Conservation (phyloP, 2,329 filamentous ascomycete species). For the Esteya vermicola region DNA sequence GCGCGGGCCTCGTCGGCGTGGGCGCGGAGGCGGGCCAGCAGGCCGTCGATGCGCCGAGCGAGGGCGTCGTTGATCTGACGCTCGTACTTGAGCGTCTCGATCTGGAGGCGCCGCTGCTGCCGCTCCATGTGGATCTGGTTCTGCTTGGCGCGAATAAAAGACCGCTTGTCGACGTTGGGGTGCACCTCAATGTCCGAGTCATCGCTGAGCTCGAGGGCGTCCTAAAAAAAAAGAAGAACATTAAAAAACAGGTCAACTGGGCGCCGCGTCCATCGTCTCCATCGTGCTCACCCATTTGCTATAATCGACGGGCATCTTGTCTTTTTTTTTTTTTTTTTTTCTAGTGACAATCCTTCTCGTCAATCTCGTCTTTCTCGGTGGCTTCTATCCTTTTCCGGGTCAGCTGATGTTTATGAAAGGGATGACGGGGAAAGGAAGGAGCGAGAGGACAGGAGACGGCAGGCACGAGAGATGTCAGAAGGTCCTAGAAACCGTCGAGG, state of each 20-base stretch:
- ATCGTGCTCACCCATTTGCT: slow-evolving; percentile 48
- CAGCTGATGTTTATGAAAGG: no score
- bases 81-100: slow-evolving; percentile 85
- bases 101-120: slow-evolving; percentile 71
- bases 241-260: background rate
- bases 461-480: background rate
- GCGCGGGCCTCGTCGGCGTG: slow-evolving; percentile 55
- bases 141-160: slow-evolving; percentile 97
- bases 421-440: no score
- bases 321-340: background rate
- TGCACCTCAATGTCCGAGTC: slow-evolving; percentile 98
- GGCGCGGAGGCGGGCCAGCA: slow-evolving; percentile 60
- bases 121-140: slow-evolving; percentile 91
- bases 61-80: slow-evolving; percentile 86
- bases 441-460: no score
- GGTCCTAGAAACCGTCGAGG: slow-evolving; percentile 4
- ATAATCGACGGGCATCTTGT: slow-evolving; percentile 35
- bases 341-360: background rate
- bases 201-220: slow-evolving; percentile 90
- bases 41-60: slow-evolving; percentile 64
- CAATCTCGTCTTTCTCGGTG: background rate
- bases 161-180: slow-evolving; percentile 95
- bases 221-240: slow-evolving; percentile 27
- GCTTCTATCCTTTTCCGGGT: no score
- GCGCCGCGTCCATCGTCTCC: no score